Evolutionary conservation across 2,329 filamentous ascomycete species (phyloP).

Genomic region (Penicillium sclerotigenum): DNA sequence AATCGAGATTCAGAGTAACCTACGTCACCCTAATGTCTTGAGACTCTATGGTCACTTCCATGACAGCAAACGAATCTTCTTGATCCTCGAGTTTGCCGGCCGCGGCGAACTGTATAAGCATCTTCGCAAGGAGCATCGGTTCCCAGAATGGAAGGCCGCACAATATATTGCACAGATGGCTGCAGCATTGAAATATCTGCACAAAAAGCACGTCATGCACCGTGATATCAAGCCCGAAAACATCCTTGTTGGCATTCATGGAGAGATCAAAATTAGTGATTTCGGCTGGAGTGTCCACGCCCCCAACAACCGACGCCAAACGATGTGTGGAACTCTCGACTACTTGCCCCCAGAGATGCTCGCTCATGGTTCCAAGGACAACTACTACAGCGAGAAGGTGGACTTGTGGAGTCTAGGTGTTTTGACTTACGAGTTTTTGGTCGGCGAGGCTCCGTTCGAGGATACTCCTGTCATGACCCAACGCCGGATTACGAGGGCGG

Average conservation of each 20-base stretch:
- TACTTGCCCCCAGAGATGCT: slow-evolving; percentile 99
- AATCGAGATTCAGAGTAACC: slow-evolving; percentile 85
- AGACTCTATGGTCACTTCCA: slow-evolving; percentile 85
- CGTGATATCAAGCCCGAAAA: slow-evolving; percentile 98
- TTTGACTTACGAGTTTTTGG: slow-evolving; percentile 91
- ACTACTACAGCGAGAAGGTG: slow-evolving; percentile 92
- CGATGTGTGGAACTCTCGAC: slow-evolving; percentile 95
- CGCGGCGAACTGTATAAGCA: slow-evolving; percentile 88
- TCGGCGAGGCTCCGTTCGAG: slow-evolving; percentile 95
- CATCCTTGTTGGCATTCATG: slow-evolving; percentile 91
- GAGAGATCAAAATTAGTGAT: slow-evolving; percentile 97
- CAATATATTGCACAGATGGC: slow-evolving; percentile 90
- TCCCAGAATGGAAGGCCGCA: slow-evolving; percentile 81
- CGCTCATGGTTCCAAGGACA: slow-evolving; percentile 72
- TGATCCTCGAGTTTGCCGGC: slow-evolving; percentile 82
- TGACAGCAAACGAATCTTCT: slow-evolving; percentile 80
- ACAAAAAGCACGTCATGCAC: slow-evolving; percentile 97
- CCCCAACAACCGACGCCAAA: slow-evolving; percentile 87
- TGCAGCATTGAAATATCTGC: slow-evolving; percentile 82
- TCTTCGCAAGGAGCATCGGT: slow-evolving; percentile 71
- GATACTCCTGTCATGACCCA: slow-evolving; percentile 95
- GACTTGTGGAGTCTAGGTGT: slow-evolving; percentile 96
- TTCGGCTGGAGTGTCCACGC: slow-evolving; percentile 99
- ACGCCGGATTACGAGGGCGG: slow-evolving; percentile 77
- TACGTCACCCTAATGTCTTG: slow-evolving; percentile 81